These are phyloP conservation scores for Penicillium decumbens DNA, from an alignment of 2,329 filamentous ascomycete genomes.

Conservation along the genomic window DNA sequence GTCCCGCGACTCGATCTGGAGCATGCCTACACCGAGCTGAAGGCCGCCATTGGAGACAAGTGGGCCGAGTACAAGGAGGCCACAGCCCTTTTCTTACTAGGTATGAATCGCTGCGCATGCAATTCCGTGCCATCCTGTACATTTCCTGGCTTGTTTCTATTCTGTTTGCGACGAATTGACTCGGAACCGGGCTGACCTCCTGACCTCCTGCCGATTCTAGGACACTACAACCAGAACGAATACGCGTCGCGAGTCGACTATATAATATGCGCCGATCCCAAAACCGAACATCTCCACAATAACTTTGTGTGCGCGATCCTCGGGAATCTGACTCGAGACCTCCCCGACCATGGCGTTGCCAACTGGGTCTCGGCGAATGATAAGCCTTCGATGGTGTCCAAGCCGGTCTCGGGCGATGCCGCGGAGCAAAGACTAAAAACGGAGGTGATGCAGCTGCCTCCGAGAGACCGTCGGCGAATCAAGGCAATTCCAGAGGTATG, in stretches of 20 bases:
- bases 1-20: slow-evolving; percentile 60
- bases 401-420: slow-evolving; percentile 55
- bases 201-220: slow-evolving; percentile 33
- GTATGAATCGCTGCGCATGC: slow-evolving; percentile 34
- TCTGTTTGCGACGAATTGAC: slow-evolving; percentile 2
- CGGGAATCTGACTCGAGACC: slow-evolving; percentile 56
- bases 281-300: slow-evolving; percentile 58
- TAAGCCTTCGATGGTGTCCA: slow-evolving; percentile 47
- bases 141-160: neutral
- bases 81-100: slow-evolving; percentile 54
- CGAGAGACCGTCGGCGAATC: slow-evolving; percentile 56
- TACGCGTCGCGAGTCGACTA: slow-evolving; percentile 53
- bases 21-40: slow-evolving; percentile 58
- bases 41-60: slow-evolving; percentile 55
- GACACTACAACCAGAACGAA: slow-evolving; percentile 58
- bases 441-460: slow-evolving; percentile 60
- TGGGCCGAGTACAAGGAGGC: slow-evolving; percentile 59
- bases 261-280: slow-evolving; percentile 51
- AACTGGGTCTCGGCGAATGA: slow-evolving; percentile 61
- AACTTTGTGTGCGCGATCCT: slow-evolving; percentile 57
- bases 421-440: slow-evolving; percentile 60
- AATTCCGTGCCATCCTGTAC: neutral
- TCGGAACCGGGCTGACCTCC: slow-evolving; percentile 15
- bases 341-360: slow-evolving; percentile 59
- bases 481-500: slow-evolving; percentile 52